Evolutionary conservation across 2,329 filamentous ascomycete genomes (phyloP).

Genomic region (Thielaviopsis musarum): DNA sequence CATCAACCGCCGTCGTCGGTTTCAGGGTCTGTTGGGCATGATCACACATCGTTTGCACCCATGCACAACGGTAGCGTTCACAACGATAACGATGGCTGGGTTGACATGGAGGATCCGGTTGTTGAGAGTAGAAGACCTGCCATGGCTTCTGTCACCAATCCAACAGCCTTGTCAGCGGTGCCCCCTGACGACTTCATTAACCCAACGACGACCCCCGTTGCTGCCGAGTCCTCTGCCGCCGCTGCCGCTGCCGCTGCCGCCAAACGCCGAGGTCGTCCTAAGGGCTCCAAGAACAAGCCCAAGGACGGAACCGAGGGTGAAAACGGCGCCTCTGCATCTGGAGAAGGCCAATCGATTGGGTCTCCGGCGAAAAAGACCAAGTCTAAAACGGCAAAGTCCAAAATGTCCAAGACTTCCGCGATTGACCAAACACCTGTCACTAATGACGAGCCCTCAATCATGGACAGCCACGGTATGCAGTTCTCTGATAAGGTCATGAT

Average conservation of each 20-base stretch:
- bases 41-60: neutral
- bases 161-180: constrained; percentile 14
- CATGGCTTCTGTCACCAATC: constrained; percentile 22
- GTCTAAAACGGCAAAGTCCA: constrained; percentile 12
- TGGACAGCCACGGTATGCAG: constrained; percentile 6
- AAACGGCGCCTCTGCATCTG: constrained; percentile 3
- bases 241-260: constrained; percentile 5
- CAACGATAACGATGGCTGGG: neutral
- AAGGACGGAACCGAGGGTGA: constrained; percentile 16
- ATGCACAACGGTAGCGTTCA: neutral
- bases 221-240: constrained; percentile 8
- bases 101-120: constrained; percentile 11
- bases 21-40: neutral
- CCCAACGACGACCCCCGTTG: neutral
- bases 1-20: neutral
- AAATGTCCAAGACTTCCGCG: constrained; percentile 6
- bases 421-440: constrained; percentile 10
- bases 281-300: constrained; percentile 30
- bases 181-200: constrained; percentile 7
- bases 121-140: constrained; percentile 6
- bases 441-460: neutral
- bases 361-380: neutral
- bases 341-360: neutral
- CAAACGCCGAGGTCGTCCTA: constrained; percentile 37
- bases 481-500: neutral